Evolutionary conservation across 305 asterid genomes (phyloP).

Genomic region (Fraxinus sp.): DNA sequence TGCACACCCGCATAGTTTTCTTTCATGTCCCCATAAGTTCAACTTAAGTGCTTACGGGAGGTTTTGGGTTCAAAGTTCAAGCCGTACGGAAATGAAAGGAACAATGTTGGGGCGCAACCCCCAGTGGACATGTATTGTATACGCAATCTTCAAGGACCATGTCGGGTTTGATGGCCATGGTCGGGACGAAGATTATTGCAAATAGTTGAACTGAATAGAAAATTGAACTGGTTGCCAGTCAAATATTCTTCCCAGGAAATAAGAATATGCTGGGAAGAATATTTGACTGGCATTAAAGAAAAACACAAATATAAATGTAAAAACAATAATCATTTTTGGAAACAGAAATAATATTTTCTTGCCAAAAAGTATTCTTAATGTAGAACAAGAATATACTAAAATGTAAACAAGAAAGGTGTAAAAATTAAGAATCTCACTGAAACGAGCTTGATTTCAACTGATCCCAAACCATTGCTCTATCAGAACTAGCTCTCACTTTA

Average conservation of each 20-base stretch:
- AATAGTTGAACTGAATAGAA: neutral
- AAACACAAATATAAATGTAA: neutral
- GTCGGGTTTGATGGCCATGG: neutral
- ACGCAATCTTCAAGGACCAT: neutral
- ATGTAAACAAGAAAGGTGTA: neutral
- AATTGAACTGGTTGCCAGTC: neutral
- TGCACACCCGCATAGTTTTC: neutral
- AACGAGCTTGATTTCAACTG: conserved; percentile 72
- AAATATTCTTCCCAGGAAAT: neutral
- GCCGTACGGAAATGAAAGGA: neutral
- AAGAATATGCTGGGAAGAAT: neutral
- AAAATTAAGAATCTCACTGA: conserved; percentile 51
- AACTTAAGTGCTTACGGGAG: neutral
- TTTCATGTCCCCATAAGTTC: neutral
- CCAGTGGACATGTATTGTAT: neutral
- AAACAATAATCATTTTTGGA: neutral
- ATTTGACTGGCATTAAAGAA: neutral
- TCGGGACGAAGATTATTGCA: neutral
- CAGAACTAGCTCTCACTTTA: conserved; percentile 74
- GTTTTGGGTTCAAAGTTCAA: neutral
- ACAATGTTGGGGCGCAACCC: neutral
- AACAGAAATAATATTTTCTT: neutral
- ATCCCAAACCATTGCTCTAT: conserved; percentile 83
- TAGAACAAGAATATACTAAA: neutral
- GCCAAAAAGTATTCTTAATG: neutral